Evolutionary conservation across 1,139 yeast genomes (phyloP), one percentile per base, ranked within the genome.

Genomic region (Trichomonascaceae sp.): DNA sequence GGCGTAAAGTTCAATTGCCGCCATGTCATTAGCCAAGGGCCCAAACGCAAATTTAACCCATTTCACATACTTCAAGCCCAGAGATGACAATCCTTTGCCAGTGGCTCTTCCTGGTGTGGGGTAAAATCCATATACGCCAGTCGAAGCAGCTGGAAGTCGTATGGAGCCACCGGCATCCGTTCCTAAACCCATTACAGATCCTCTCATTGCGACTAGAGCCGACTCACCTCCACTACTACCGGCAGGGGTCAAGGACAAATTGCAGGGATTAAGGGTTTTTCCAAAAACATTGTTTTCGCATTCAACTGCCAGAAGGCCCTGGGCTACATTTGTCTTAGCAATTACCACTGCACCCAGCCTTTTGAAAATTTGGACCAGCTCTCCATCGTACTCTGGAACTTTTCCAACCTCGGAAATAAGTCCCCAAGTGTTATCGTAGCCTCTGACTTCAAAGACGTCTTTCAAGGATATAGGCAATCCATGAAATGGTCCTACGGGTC

Each of bases 221-320:
- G 81, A 85, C 62, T 81, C 86, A 49, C 87, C 87, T 7, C 85
- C 85, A 12, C 82, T 76, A 3, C 83, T 78, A 0, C 87, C 87
- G 27, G 86, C 86, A 13, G 77, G 65, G 1, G 81, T 69, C 38
- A 81, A 68, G 1, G 62, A 62, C 36, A 72, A 69, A 60, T 81
- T 79, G 54, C 69, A 63, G 1, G 83, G 74, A 61, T 81, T 82
- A 36, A 61, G 53, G 0, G 85, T 80, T 24, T 69, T 62, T 1
- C 87, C 87, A 60, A 70, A 73, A 2, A 78, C 60, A 52, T 76
- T 74, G 27, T 78, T 74, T 10, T 60, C 64, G 0, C 84, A 75
- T 59, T 81, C 85, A 10, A 75, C 68, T 24, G 75, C 74, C 75
- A 82, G 77, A 72, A 81, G 79, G 0, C 83, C 79, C 61, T 75